Conservation (phyloP, 2,329 filamentous ascomycete genomes). For the Aureobasidium namibiae region DNA sequence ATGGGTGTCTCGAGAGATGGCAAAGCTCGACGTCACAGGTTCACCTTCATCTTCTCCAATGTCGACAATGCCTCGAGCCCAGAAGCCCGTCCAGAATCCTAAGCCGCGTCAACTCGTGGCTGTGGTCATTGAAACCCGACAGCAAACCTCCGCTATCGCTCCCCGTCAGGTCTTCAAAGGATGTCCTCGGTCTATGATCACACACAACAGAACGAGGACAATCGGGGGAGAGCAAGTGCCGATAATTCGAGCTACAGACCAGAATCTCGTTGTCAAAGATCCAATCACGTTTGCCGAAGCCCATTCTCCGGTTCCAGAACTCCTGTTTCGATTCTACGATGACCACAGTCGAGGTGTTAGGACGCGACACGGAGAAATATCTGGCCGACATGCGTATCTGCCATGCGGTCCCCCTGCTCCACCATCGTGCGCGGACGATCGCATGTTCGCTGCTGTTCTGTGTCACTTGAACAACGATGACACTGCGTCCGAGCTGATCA, state of each 20-base stretch:
- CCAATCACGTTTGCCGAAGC: background rate
- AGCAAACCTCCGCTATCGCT: background rate
- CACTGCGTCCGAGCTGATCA: background rate
- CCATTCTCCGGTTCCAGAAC: background rate
- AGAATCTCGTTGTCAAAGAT: background rate
- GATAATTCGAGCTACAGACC: background rate
- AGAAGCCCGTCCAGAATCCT: background rate
- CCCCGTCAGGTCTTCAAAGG: background rate
- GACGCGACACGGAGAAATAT: background rate
- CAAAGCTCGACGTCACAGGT: background rate
- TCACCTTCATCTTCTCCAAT: background rate
- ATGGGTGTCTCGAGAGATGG: background rate
- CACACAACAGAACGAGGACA: background rate
- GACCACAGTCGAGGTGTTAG: background rate
- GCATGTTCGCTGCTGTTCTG: background rate
- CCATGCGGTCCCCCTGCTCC: background rate
- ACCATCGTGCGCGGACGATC: background rate
- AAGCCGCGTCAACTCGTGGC: background rate
- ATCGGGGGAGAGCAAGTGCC: background rate
- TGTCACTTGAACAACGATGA: background rate
- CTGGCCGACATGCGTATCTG: background rate
- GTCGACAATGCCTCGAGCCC: background rate
- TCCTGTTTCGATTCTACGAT: conserved; percentile 1
- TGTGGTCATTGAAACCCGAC: background rate
- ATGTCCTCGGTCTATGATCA: background rate